phyloP scores from a whole-genome alignment of 2,329 filamentous ascomycete species.

The Nemania bipapillata region DNA sequence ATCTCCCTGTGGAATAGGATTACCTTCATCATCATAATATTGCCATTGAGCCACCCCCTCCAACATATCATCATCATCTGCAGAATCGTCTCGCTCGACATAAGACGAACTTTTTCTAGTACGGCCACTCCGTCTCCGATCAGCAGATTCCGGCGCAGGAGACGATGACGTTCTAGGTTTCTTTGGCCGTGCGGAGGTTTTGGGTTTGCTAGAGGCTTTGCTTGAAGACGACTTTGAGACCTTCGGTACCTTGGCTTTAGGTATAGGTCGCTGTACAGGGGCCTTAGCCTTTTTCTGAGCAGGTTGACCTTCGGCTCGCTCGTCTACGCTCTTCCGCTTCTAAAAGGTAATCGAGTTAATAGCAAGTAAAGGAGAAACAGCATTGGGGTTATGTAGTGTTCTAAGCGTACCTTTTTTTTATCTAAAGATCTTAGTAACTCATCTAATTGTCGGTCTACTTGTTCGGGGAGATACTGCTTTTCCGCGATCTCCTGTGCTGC shows the following conservation, averaged over 20 bases:
- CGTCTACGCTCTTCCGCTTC: constrained; percentile 68
- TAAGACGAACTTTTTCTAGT: constrained; percentile 61
- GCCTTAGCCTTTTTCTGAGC: constrained; percentile 56
- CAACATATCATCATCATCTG: constrained; percentile 71
- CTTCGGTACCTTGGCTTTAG: constrained; percentile 53
- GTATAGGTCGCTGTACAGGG: constrained; percentile 48
- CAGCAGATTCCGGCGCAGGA: constrained; percentile 52
- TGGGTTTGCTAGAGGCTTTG: constrained; percentile 44
- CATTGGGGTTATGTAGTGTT: neutral
- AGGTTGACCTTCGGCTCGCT: constrained; percentile 60
- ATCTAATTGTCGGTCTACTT: constrained; percentile 79
- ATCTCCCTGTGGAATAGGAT: constrained; percentile 45
- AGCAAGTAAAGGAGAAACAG: constrained; percentile 4
- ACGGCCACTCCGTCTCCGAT: constrained; percentile 68
- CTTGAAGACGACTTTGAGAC: constrained; percentile 47
- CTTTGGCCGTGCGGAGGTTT: constrained; percentile 45
- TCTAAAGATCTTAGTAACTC: constrained; percentile 72
- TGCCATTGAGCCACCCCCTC: constrained; percentile 70
- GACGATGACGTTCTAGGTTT: constrained; percentile 49
- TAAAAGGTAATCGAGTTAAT: constrained; percentile 51
- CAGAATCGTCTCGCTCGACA: constrained; percentile 66
- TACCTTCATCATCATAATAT: constrained; percentile 58
- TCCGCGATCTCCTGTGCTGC: constrained; percentile 86
- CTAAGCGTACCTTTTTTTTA: constrained; percentile 71
- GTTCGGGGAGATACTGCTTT: constrained; percentile 83